Evolutionary conservation across 176 grass and related monocot species (phyloP).

Genomic region (Musa schizocarpa): DNA sequence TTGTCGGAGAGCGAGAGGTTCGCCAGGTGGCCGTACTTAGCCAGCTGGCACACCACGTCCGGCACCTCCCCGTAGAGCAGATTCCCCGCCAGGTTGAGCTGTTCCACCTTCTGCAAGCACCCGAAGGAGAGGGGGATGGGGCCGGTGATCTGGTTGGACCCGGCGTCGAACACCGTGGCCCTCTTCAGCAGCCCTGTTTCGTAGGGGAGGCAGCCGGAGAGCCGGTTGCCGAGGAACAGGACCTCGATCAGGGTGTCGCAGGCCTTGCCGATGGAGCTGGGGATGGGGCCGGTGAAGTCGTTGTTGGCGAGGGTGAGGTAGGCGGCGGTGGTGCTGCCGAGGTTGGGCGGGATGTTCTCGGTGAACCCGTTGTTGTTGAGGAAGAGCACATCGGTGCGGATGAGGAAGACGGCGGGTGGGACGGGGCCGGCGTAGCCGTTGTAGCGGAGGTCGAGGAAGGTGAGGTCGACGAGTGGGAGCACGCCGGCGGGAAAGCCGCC

Average conservation of each 20-base stretch:
- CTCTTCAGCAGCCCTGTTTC: neutral
- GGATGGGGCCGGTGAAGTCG: neutral
- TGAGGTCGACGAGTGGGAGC: too few relatives aligned
- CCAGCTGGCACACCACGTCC: conserved; percentile 1
- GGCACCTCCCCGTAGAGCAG: conserved; percentile 6
- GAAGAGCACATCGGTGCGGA: neutral
- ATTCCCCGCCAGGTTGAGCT: neutral
- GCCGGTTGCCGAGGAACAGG: neutral
- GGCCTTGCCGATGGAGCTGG: neutral
- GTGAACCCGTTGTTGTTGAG: conserved; percentile 1
- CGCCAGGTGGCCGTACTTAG: neutral
- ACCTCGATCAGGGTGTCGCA: neutral
- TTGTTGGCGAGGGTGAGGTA: conserved; percentile 9
- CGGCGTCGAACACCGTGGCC: conserved; percentile 10
- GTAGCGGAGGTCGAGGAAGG: conserved; percentile 9
- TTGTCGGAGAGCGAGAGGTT: conserved; percentile 8
- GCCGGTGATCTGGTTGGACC: neutral
- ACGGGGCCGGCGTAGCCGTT: neutral
- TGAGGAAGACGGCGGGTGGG: neutral
- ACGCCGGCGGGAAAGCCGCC: too few relatives aligned
- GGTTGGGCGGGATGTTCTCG: neutral
- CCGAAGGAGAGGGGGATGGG: neutral
- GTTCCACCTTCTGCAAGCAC: conserved; percentile 3
- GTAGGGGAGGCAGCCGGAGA: neutral
- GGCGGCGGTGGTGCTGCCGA: conserved; percentile 1